Evolutionary conservation across 2,329 filamentous ascomycete species (phyloP), one percentile per base, ranked within the genome.

Genomic region (Aspergillus pseudoterreus): DNA sequence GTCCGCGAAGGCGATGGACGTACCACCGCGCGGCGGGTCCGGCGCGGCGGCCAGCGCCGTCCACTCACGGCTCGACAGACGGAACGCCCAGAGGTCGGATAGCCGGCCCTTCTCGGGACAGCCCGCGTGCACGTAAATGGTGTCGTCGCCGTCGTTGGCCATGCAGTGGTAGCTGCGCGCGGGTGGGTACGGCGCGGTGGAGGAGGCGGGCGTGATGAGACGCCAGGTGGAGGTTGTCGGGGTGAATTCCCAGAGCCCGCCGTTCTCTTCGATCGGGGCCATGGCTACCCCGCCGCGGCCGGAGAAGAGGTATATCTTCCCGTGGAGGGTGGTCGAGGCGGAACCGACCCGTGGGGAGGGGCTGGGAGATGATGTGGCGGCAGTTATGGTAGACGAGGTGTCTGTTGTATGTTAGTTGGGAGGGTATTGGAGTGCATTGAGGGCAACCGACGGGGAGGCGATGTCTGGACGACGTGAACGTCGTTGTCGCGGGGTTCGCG

Each of bases 261-360:
- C 90, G 10, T 76, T 68, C 63, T 95, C 90, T 47, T 92, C 82
- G 10, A 95, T 76, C 0, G 88, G 83, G 1, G 80, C 75, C 81
- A 88, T 85, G 24, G 82, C 83, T 3, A 78, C 71, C 0, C 87
- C 87, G 32, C 86, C 85, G 42, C 88, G 84, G 9, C 91, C 90
- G 44, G 89, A 90, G 69, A 92, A 95, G 39, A 95, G 57, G 71
- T 92, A 92, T 62, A 95, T 84, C 19, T 83, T 84, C 42, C 80
- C 79, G 52, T 84, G 79, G 52, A 94, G 81, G 1, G 83, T 79
- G 11, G 85, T 81, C 0, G 86, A 82, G 32, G 89, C 85, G 58
- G 90, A 82, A 17, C 90, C 90, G 2, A 92, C 82, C 17, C 90
- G 82, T 2, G 88, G 78, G 1, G 76, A 70, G 0, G 90, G 89